Evolutionary conservation across 352 stramenopile genomes (phyloP), one percentile per base, ranked within the genome.

Genomic region (Phytophthora pini): DNA sequence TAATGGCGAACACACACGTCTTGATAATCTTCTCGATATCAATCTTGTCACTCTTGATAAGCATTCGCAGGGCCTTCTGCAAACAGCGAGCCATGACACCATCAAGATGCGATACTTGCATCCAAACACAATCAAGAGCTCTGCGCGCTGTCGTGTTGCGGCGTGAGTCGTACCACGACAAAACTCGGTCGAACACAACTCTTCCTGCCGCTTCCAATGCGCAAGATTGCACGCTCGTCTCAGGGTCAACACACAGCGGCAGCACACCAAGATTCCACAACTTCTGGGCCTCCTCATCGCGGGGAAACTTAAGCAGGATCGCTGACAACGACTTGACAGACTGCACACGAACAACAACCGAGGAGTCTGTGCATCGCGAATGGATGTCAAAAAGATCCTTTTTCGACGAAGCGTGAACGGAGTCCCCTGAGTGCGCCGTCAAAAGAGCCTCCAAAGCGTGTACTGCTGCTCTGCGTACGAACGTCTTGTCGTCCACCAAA

Each of bases 211-310:
- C 76, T 52, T 92, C 80, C 5, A 94, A 56, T 13, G 84, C 76
- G 5, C 71, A 79, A 39, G 82, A 66, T 54, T 95, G 87, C 2
- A 96, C 88, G 26, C 57, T 93, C 6, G 72, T 78, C 72, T 96
- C 88, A 4, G 86, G 77, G 41, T 96, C 88, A 1, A 89, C 70
- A 48, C 88, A 94, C 4, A 96, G 70, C 4, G 87, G 85, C n/a
- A 96, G 65, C 32, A 96, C 84, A 10, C 88, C 88, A 22, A 91
- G 64, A 61, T 90, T 93, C 88, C 88, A 96, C n/a, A 93, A 40
- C 15, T 82, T 83, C 46, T 96, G 88, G 1, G 86, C 80, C 17
- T 94, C 87, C 4, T 75, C 57, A 62, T 95, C 82, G 1, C 66
- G 52, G 10, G 87, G 80, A 51, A 93, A 91, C 34, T 80, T 87